These are phyloP conservation scores for Myxozyma udenii DNA, from an alignment of 805 yeast genomes.

Conservation along the genomic window DNA sequence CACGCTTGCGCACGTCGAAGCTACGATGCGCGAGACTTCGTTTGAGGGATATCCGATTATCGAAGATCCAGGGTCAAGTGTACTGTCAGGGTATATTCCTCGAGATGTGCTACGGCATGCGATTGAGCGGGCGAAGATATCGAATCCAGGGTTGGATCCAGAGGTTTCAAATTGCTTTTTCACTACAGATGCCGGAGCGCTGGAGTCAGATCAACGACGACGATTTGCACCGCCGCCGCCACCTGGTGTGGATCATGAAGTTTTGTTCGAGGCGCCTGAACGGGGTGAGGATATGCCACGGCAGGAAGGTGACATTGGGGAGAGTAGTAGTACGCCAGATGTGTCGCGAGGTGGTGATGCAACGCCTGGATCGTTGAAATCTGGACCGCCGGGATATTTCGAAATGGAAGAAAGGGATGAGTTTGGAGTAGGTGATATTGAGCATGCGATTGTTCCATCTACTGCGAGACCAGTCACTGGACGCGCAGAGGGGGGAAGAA, in stretches of 20 bases:
- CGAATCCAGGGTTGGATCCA: neutral
- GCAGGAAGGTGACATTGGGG: neutral
- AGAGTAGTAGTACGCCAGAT: neutral
- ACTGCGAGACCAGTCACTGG: neutral
- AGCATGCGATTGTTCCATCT: neutral
- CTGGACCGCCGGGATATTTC: neutral
- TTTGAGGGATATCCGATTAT: conserved; percentile 42
- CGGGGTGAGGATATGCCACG: neutral
- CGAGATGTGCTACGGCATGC: conserved; percentile 33
- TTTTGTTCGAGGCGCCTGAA: neutral
- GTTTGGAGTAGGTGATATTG: neutral
- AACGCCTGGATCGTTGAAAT: neutral
- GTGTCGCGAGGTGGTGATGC: neutral
- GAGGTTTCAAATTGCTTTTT: conserved; percentile 16
- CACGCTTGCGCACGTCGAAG: conserved; percentile 30
- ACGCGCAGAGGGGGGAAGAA: conserved; percentile 1
- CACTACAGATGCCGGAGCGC: conserved; percentile 7
- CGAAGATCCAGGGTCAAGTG: conserved; percentile 31
- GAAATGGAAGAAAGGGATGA: conserved; percentile 1
- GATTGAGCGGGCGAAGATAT: conserved; percentile 18
- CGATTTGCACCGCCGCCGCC: neutral
- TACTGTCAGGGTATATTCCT: conserved; percentile 38
- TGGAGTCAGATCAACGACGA: neutral
- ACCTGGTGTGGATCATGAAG: neutral
- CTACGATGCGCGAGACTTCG: conserved; percentile 24